Evolutionary conservation across 1,284 basidiomycete genomes (phyloP).

Genomic region (Leccinum pachyderme): DNA sequence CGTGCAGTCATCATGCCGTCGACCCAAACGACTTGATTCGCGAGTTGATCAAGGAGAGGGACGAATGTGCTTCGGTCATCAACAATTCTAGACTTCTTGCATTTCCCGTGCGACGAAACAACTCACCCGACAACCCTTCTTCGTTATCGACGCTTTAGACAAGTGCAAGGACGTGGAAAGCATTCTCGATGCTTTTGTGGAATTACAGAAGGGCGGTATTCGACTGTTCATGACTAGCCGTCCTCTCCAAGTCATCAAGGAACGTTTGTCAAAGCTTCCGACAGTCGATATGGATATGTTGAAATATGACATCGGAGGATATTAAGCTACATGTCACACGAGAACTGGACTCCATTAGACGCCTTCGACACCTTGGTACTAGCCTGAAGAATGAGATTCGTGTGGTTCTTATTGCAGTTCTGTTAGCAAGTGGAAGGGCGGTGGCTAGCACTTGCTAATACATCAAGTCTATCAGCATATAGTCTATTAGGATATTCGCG

Average conservation of each 20-base stretch:
- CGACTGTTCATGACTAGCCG: not conserved
- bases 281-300: not conserved
- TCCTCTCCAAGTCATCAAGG: not conserved
- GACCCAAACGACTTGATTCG: not conserved
- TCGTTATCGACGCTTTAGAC: slow-evolving; percentile 11
- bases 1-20: not conserved
- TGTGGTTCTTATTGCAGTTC: too few species aligned
- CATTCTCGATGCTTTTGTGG: not conserved
- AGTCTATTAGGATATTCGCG: too few species aligned
- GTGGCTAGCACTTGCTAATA: too few species aligned
- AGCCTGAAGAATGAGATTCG: not conserved
- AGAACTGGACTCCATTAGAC: not conserved
- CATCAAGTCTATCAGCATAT: too few species aligned
- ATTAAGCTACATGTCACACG: not conserved
- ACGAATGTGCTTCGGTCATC: not conserved
- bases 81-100: not conserved
- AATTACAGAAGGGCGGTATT: not conserved
- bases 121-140: not conserved
- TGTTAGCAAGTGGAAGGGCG: too few species aligned
- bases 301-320: not conserved
- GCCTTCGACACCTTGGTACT: not conserved
- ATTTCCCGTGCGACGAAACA: not conserved
- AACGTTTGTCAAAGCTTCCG: not conserved
- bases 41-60: not conserved
- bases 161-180: not conserved